phyloP scores from a whole-genome alignment of 352 stramenopile species.

The Phytophthora rubi region DNA sequence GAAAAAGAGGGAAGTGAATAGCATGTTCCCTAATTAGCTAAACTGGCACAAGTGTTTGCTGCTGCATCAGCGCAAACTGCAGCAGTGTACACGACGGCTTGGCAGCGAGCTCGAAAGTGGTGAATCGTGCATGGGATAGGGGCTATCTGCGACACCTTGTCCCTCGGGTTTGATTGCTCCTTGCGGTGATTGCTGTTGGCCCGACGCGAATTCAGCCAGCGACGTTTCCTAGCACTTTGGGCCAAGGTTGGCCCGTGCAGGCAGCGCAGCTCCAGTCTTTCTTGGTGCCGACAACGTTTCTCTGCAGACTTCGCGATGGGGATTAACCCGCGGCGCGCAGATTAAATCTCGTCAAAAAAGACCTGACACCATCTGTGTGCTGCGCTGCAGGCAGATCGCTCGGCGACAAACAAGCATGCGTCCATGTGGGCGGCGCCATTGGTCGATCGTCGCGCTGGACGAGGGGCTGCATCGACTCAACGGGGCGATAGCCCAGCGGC shows the following conservation, averaged over 20 bases:
- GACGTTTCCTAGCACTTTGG: not conserved
- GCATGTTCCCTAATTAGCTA: not conserved
- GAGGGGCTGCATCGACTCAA: not conserved
- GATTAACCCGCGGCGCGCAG: constrained; percentile 22
- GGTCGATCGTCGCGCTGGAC: not conserved
- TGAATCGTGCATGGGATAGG: constrained; percentile 19
- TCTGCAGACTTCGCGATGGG: constrained; percentile 11
- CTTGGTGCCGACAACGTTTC: constrained; percentile 10
- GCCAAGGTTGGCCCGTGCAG: not conserved
- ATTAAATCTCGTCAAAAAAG: constrained; percentile 34
- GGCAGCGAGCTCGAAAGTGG: not conserved
- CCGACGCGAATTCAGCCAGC: not conserved
- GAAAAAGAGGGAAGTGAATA: too few species aligned
- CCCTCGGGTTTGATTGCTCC: constrained; percentile 27
- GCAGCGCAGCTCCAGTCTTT: not conserved
- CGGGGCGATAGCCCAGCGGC: not conserved
- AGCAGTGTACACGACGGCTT: not conserved
- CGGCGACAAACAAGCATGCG: not conserved
- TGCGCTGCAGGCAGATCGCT: not conserved
- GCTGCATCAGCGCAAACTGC: too few species aligned
- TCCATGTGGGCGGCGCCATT: too few species aligned
- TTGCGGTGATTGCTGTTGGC: constrained; percentile 13
- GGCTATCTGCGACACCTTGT: constrained; percentile 21
- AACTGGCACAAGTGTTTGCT: too few species aligned
- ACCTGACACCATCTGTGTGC: constrained; percentile 10